Evolutionary conservation across 495 filamentous ascomycete genomes (phyloP).

Genomic region (Aspergillus saccharolyticus): DNA sequence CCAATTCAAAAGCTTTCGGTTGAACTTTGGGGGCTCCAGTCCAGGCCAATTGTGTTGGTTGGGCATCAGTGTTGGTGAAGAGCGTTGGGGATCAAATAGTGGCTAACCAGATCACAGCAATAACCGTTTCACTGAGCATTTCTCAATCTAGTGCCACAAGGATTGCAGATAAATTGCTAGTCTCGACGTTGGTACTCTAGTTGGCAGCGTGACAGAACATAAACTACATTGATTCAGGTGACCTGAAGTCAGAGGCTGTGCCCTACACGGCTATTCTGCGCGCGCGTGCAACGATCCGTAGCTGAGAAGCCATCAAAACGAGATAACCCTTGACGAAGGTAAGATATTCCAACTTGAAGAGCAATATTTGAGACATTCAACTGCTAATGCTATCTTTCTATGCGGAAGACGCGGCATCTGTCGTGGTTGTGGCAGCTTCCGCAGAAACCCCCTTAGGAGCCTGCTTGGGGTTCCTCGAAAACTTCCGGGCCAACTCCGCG

Average conservation of each 20-base stretch:
- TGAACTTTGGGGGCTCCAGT: not conserved
- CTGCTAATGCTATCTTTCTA: not conserved
- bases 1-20: not conserved
- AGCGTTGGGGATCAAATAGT: not conserved
- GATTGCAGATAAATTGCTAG: not conserved
- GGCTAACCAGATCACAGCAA: not conserved
- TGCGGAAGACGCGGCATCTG: not conserved
- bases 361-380: not conserved
- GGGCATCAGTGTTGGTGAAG: not conserved
- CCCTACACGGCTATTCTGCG: not conserved
- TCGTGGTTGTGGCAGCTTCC: conserved; percentile 19
- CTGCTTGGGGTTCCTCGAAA: conserved; percentile 27
- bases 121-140: not conserved
- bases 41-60: not conserved
- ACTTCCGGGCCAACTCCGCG: conserved; percentile 25
- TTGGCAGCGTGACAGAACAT: not conserved
- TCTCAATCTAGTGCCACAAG: not conserved
- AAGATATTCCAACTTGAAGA: not conserved
- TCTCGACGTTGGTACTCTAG: not conserved
- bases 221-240: not conserved
- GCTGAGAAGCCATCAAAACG: not conserved
- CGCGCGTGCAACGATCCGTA: not conserved
- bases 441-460: conserved; percentile 21
- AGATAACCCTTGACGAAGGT: not conserved
- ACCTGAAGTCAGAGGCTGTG: not conserved